Evolutionary conservation across 78 protist species (phyloP).

Genomic region (Dictyostelium firmibasis): DNA sequence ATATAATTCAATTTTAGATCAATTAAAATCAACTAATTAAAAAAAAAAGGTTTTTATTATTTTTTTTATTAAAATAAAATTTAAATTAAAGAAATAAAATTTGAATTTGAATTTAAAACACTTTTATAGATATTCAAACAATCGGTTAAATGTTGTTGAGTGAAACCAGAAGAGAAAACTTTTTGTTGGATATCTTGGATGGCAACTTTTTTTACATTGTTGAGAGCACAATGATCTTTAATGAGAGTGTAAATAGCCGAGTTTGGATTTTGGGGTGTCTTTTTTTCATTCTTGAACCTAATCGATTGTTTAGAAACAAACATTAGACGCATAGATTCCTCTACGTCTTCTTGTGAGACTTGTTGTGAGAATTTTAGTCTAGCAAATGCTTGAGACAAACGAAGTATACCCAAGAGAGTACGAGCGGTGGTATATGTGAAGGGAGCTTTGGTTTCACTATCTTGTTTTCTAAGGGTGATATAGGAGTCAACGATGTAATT

Average conservation of each 20-base stretch:
- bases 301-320: conserved; percentile 82
- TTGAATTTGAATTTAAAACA: not conserved
- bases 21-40: not conserved
- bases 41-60: not conserved
- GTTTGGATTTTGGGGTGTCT: conserved; percentile 21
- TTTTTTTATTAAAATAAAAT: not conserved
- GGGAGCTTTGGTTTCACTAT: conserved; percentile 4
- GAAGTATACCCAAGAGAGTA: conserved; percentile 95
- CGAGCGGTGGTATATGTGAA: conserved; percentile 95
- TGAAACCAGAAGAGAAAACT: not conserved
- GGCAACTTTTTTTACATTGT: not conserved
- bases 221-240: not conserved
- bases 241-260: conserved; percentile 49
- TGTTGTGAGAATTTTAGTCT: conserved; percentile 73
- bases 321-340: conserved; percentile 94
- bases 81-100: not conserved
- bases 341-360: conserved; percentile 86
- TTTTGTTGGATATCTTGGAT: conserved; percentile 12
- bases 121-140: not conserved
- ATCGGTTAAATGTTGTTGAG: not conserved
- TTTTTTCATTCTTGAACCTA: conserved; percentile 9
- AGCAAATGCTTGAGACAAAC: conserved; percentile 95
- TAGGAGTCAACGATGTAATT: conserved; percentile 82
- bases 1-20: not conserved
- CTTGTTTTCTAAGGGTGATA: conserved; percentile 81